Percentiles rank a stretch among this genome's conserved stretches.
These are phyloP conservation scores for Aegle marmelos DNA, from an alignment of 345 rosid species.

Conservation along the genomic window DNA sequence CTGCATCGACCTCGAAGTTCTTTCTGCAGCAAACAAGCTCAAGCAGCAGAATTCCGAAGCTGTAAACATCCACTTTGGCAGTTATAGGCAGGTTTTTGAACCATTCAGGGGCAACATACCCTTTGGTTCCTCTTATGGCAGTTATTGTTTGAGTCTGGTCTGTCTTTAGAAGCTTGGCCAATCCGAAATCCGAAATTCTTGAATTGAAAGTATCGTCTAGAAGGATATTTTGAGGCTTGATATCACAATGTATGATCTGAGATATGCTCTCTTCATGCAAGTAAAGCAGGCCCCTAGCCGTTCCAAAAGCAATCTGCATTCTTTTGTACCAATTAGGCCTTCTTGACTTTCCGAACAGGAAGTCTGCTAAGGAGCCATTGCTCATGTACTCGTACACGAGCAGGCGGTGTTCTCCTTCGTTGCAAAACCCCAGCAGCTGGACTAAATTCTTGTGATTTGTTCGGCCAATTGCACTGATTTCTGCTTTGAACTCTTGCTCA, in stretches of 20 bases:
- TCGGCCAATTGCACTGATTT: conserved; percentile 26
- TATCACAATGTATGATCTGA: conserved; percentile 25
- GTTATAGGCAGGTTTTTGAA: conserved; percentile 13
- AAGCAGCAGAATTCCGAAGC: too few relatives aligned
- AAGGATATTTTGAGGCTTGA: conserved; percentile 24
- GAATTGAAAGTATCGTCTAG: conserved; percentile 11
- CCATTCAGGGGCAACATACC: conserved; percentile 23
- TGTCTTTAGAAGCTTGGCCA: conserved; percentile 15
- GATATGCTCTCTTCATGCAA: conserved; percentile 23
- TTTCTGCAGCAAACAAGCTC: too few relatives aligned
- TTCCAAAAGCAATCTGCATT: conserved; percentile 12
- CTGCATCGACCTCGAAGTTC: too few relatives aligned
- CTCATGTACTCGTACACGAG: conserved; percentile 37
- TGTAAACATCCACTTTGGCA: too few relatives aligned
- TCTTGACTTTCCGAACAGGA: neutral
- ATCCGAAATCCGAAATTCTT: conserved; percentile 21
- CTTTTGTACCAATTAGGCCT: conserved; percentile 19
- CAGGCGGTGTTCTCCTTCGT: conserved; percentile 30
- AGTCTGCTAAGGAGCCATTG: conserved; percentile 16
- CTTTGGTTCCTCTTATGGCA: conserved; percentile 16
- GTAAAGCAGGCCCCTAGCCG: conserved; percentile 19
- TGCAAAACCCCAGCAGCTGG: conserved; percentile 34
- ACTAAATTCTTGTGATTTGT: conserved; percentile 42
- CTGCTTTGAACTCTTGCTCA: conserved; percentile 28
- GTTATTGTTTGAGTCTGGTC: conserved; percentile 13